These are phyloP conservation scores for Kregervanrija pseudodelftensis DNA, from an alignment of 805 yeast species.

Conservation along the genomic window DNA sequence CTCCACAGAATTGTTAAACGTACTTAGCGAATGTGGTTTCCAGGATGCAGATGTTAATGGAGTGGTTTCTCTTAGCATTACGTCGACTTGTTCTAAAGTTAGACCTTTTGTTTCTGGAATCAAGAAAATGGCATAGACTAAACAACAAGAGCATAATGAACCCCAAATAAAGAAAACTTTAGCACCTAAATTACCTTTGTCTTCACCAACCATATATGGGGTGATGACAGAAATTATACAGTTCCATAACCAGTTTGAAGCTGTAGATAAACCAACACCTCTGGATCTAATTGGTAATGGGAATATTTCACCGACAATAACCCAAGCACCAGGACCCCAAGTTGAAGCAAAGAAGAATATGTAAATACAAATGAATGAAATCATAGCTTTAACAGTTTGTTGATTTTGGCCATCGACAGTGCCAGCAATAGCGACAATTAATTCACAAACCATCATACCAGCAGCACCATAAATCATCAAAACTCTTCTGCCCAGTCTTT, in stretches of 20 bases:
- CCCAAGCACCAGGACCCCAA: slow-evolving; percentile 84
- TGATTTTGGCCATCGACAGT: slow-evolving; percentile 22
- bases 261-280: slow-evolving; percentile 63
- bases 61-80: slow-evolving; percentile 29
- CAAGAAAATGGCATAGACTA: slow-evolving; percentile 65
- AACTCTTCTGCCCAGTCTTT: slow-evolving; percentile 51
- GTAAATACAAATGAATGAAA: slow-evolving; percentile 46
- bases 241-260: slow-evolving; percentile 77
- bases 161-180: slow-evolving; percentile 76
- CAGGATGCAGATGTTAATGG: slow-evolving; percentile 29
- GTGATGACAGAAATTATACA: slow-evolving; percentile 72
- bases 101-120: slow-evolving; percentile 78
- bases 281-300: slow-evolving; percentile 71
- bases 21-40: slow-evolving; percentile 24
- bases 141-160: slow-evolving; percentile 30
- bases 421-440: slow-evolving; percentile 45
- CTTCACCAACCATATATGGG: slow-evolving; percentile 63
- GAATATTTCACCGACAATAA: slow-evolving; percentile 51
- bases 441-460: slow-evolving; percentile 46
- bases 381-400: slow-evolving; percentile 27
- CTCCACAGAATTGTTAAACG: slow-evolving; percentile 18
- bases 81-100: slow-evolving; percentile 74
- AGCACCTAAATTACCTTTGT: slow-evolving; percentile 52
- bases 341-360: slow-evolving; percentile 74
- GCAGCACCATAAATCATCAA: slow-evolving; percentile 42